Conservation (phyloP, 2,329 filamentous ascomycete species). For the Fusarium gaditjirri region DNA sequence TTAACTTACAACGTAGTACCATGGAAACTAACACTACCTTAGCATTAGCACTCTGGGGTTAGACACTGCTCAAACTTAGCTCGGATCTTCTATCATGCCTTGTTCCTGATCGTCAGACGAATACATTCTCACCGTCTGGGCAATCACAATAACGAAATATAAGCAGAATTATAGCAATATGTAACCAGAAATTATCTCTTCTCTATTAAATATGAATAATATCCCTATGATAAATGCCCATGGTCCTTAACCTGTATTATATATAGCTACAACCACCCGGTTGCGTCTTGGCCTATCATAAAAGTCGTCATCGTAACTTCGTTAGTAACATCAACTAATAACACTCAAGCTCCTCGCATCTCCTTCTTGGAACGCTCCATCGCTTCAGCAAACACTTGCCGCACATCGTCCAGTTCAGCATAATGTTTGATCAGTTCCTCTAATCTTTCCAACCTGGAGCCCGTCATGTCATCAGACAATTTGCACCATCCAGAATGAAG, state of each 20-base stretch:
- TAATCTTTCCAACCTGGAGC: conserved; percentile 14
- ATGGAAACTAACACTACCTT: background rate
- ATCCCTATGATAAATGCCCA: background rate
- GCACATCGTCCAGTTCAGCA: conserved; percentile 26
- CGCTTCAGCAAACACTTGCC: conserved; percentile 17
- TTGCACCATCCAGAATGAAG: conserved; percentile 26
- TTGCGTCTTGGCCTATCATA: conserved; percentile 9
- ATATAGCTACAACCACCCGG: conserved; percentile 2
- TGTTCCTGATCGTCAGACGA: conserved; percentile 12
- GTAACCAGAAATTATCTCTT: background rate
- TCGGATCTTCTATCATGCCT: conserved; percentile 10
- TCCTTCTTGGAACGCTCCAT: conserved; percentile 30
- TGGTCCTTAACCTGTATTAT: background rate
- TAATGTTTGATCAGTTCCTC: conserved; percentile 21
- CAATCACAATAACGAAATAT: background rate
- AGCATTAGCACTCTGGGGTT: conserved; percentile 5
- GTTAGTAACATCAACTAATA: conserved; percentile 7
- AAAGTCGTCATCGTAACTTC: conserved; percentile 23
- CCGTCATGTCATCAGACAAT: conserved; percentile 8
- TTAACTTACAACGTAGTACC: background rate
- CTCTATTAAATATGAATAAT: conserved; percentile 9
- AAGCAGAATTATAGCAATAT: background rate
- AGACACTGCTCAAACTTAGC: conserved; percentile 12
- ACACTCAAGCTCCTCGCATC: conserved; percentile 7
- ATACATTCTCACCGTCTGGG: background rate